A percentile compares a stretch with the other conserved stretches of the same genome.
Conservation (phyloP, 768 basidiomycete species). For the Russula abietina region DNA sequence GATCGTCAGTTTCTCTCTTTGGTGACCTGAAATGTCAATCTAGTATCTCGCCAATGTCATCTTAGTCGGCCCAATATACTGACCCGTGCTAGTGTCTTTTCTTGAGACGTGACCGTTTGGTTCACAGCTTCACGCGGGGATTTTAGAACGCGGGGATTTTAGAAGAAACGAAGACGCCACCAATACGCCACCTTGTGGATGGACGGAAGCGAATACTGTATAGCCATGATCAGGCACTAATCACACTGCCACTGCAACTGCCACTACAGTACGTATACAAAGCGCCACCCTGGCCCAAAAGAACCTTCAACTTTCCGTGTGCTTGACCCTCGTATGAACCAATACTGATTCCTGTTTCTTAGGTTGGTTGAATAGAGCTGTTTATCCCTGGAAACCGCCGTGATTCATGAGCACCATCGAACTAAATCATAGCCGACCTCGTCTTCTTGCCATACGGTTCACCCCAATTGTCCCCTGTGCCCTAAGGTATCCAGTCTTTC, state of each 20-base stretch:
- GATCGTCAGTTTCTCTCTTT: slow-evolving; percentile 62
- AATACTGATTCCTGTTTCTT: too few relatives aligned
- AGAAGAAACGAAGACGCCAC: not conserved
- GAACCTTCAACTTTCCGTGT: too few relatives aligned
- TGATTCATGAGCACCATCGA: not conserved
- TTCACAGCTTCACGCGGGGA: too few relatives aligned
- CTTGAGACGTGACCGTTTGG: not conserved
- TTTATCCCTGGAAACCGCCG: too few relatives aligned
- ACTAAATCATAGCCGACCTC: not conserved
- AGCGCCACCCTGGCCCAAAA: not conserved
- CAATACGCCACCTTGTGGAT: not conserved
- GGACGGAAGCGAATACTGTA: not conserved
- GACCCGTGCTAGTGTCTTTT: not conserved
- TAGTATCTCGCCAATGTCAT: too few relatives aligned
- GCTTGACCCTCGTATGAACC: too few relatives aligned
- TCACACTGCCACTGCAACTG: too few relatives aligned
- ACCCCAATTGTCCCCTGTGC: too few relatives aligned
- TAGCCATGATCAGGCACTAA: not conserved
- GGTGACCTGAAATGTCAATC: slow-evolving; percentile 42
- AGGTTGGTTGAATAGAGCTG: too few relatives aligned
- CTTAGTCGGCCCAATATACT: not conserved
- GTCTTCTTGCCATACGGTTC: too few relatives aligned
- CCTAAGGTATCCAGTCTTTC: too few relatives aligned
- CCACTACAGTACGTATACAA: not conserved
- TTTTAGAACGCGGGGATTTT: too few relatives aligned